phyloP scores from a whole-genome alignment of 2,329 filamentous ascomycete species.

The Pseudocercospora ulei region DNA sequence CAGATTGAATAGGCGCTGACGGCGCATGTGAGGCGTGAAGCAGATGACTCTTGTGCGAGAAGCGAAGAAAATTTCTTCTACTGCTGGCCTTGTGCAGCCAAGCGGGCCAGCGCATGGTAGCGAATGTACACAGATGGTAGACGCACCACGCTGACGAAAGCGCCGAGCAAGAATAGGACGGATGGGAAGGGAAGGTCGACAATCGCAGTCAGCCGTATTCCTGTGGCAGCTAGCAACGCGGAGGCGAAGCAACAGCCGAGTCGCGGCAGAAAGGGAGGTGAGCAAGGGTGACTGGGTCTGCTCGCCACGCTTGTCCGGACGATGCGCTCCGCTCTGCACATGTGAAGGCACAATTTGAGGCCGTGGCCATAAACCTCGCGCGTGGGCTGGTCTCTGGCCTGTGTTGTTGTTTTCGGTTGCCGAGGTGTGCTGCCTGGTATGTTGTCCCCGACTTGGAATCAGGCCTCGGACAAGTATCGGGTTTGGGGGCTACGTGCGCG shows the following conservation, averaged over 20 bases:
- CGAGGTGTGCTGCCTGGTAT: slow-evolving; percentile 6
- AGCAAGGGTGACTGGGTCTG: background rate
- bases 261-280: slow-evolving; percentile 1
- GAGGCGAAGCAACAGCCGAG: slow-evolving; percentile 8
- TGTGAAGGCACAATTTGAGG: slow-evolving; percentile 6
- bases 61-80: slow-evolving; percentile 3
- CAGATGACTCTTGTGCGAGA: slow-evolving; percentile 12
- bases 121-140: slow-evolving; percentile 5
- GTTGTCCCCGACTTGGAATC: slow-evolving; percentile 1
- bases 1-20: slow-evolving; percentile 9
- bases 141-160: slow-evolving; percentile 10
- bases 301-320: slow-evolving; percentile 9
- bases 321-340: background rate
- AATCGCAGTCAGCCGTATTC: slow-evolving; percentile 11
- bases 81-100: too few relatives aligned
- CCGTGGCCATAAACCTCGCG: slow-evolving; percentile 1
- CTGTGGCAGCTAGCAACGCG: slow-evolving; percentile 9
- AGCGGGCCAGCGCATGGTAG: background rate
- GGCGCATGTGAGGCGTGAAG: slow-evolving; percentile 11
- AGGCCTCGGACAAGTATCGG: slow-evolving; percentile 4
- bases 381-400: slow-evolving; percentile 2
- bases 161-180: slow-evolving; percentile 8
- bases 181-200: background rate
- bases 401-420: background rate
- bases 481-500: slow-evolving; percentile 4